These are phyloP conservation scores for Alternaria gaisen DNA, from an alignment of 2,329 filamentous ascomycete genomes.

Conservation along the genomic window DNA sequence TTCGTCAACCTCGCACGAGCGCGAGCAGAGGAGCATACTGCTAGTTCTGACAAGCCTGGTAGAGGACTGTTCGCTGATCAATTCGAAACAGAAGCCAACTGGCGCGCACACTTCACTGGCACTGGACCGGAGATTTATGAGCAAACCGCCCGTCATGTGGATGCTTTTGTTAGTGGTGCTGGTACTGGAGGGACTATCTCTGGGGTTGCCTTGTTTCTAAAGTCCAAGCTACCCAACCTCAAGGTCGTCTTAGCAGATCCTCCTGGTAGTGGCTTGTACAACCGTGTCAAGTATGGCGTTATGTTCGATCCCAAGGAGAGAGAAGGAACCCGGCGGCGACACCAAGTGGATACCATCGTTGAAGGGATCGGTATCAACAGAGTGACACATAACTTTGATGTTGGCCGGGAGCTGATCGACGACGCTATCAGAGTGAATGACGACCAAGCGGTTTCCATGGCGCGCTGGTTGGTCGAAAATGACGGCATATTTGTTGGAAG, in stretches of 20 bases:
- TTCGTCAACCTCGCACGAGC: conserved; percentile 91
- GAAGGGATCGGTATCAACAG: conserved; percentile 97
- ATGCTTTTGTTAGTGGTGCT: conserved; percentile 92
- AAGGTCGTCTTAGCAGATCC: conserved; percentile 89
- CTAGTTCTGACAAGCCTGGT: conserved; percentile 65
- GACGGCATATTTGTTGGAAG: conserved; percentile 95
- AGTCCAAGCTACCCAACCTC: conserved; percentile 71
- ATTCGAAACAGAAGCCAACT: conserved; percentile 92
- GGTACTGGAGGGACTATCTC: conserved; percentile 94
- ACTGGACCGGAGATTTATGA: conserved; percentile 90
- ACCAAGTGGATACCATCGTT: conserved; percentile 94
- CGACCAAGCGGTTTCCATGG: conserved; percentile 89
- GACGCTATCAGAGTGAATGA: conserved; percentile 91
- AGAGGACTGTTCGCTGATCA: conserved; percentile 94
- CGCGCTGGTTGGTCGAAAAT: conserved; percentile 93
- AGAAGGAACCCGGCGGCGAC: conserved; percentile 87
- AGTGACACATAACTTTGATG: conserved; percentile 91
- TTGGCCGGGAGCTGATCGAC: conserved; percentile 83
- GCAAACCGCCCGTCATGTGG: conserved; percentile 77
- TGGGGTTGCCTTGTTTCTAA: conserved; percentile 84
- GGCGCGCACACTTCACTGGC: conserved; percentile 78
- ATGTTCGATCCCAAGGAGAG: conserved; percentile 92
- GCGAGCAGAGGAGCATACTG: conserved; percentile 78
- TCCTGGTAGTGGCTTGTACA: conserved; percentile 91
- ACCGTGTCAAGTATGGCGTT: conserved; percentile 89